Evolutionary conservation across 139 green algal species (phyloP), one percentile per base, ranked within the genome.

Genomic region (Ulvella scutata): DNA sequence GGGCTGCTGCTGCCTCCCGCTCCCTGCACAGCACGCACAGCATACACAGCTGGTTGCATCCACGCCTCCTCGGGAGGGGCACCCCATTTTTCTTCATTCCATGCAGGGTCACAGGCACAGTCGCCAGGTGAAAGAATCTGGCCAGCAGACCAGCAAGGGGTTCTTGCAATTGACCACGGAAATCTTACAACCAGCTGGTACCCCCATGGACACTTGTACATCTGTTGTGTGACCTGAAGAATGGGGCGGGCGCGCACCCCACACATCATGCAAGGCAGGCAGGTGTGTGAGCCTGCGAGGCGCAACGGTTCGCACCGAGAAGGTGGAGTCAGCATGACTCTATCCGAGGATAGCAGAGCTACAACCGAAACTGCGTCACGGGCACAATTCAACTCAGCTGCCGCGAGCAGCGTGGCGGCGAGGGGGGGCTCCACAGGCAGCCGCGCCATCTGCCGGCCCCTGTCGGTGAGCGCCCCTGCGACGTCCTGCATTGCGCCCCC

Each of bases 351-450:
- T 21, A 91, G 83, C 87, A 96, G 90, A 17, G 90, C 78, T 43
- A 96, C 85, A 59, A 96, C 84, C 35, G 83, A 83, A 75, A 91
- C 76, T 9, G 84, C 84, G 61, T 96, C 90, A 37, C 85, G 20
- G 3, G 26, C 39, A 75, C 91, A 96, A 33, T 87, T 86, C 76
- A 88, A 80, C n/a, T 81, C 79, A 0, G 74, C 76, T 0, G 81
- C 83, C 34, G 86, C 80, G 73, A 95, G 82, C 73, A 95, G 79
- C 72, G 89, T 83, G 38, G 75, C 74, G 2, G 73, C 74, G 4
- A 80, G 61, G 21, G 62, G 43, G 34, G 92, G 92, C 43, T 97
- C 92, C 9, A 97, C 83, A 0, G 92, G 92, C 67, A 97, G 82
- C 2, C 84, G 78, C 3, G 88, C 82, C 81, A 97, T 83, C 9